phyloP scores from a whole-genome alignment of 345 rosid genomes.

The Eucalyptus cloeziana region DNA sequence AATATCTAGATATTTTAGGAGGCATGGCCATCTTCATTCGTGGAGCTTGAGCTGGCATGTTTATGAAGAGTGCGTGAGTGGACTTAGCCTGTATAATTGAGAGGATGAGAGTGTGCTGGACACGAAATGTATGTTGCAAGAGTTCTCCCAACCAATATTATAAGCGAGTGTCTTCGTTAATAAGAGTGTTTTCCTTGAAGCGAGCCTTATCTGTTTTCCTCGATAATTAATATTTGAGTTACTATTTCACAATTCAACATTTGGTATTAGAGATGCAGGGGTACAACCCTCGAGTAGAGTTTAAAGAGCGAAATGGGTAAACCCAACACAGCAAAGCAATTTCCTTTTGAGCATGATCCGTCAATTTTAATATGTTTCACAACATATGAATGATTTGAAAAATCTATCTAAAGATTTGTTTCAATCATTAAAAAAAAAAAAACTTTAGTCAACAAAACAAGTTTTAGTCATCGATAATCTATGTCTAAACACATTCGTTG shows the following conservation, averaged over 20 bases:
- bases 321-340: neutral
- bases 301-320: neutral
- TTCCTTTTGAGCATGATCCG: fast-evolving
- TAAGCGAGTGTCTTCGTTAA: neutral
- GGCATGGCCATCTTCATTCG: neutral
- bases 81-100: neutral
- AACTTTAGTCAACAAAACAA: neutral
- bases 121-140: neutral
- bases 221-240: neutral
- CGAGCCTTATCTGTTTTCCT: neutral
- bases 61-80: neutral
- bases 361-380: neutral
- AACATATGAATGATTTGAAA: neutral
- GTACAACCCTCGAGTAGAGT: no score
- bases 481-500: neutral
- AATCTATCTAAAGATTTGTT: neutral
- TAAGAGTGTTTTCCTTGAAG: neutral
- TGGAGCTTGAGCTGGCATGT: neutral
- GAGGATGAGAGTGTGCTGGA: neutral
- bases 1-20: neutral
- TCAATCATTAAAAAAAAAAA: neutral
- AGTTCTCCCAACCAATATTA: neutral
- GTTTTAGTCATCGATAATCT: neutral
- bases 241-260: neutral
- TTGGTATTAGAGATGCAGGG: neutral